Base-by-base conservation (phyloP, 768 basidiomycete genomes). In the Lactarius hengduanensis region DNA sequence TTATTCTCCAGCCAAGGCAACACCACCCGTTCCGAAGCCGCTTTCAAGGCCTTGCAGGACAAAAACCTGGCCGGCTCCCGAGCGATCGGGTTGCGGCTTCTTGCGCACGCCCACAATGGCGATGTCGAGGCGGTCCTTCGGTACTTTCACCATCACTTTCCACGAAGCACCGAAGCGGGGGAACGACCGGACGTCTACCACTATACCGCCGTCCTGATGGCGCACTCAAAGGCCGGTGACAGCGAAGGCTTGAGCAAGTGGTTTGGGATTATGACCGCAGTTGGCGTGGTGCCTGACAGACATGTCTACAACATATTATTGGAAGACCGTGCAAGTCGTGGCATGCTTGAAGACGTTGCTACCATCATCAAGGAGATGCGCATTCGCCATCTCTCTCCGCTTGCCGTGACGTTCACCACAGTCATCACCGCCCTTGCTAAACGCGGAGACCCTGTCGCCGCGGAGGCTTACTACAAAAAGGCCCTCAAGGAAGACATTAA, bases 351-450 rank as follows among this genome's bases (percentile, higher is more conserved):
- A 15, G 77, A 82, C 18, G 80, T 88, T 58, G 74, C 79, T 18
- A 69, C 74, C 10, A 74, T 87, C 7, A 77, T 92, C 64, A 74
- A 83, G 41, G 82, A 87, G 73, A 91, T 96, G 90, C 81, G 82
- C 56, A 70, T 73, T 3, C 77, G 78, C 4, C 80, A 81, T 2
- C 62, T 86, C 22, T 62, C 71, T 43, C 86, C 87, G 9, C 81
- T 83, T 57, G 72, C 69, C 7, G 77, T 82, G 45, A 78, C 85
- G 11, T 95, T 91, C 73, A 90, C 88, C 11, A 82, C 80, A 9
- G 77, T 93, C 64, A 82, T 95, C 69, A 76, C 81, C n/a, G 78
- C 87, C 65, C 84, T 92, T 43, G 87, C 88, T 11, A 78, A 80
- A 57, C 80, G 84, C 56, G 79, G 80, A 63, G 90, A 94, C 72